Evolutionary conservation across 768 basidiomycete genomes (phyloP), one percentile per base, ranked within the genome.

Genomic region (Termitomyces heimii): DNA sequence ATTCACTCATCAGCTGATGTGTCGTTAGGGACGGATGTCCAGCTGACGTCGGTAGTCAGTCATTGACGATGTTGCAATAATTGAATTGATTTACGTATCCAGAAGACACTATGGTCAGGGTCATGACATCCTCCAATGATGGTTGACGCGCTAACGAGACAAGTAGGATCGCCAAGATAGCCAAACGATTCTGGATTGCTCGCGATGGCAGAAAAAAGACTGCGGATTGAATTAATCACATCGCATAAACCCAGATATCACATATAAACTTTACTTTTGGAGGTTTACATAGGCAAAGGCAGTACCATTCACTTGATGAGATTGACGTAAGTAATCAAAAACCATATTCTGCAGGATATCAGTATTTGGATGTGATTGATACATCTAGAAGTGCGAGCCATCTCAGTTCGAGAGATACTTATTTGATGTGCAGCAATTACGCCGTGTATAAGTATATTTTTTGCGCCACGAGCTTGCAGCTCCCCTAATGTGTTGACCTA

Each of bases 361-460:
- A 4, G 63, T 70, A 28, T 69, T 65, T 8, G 66, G 48, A 53
- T 70, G 67, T 22, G 65, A 64, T 44, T 62, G 65, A 61, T 70
- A 70, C 69, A 71, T 70, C 68, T 71, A 40, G 31, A n/a, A 43
- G 8, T 43, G 29, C n/a, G 47, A 12, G 26, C 16, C 18, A 9
- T 53, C 24, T 40, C 35, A 54, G 37, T 29, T 22, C 1, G 28
- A 43, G 13, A 31, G 24, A 7, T 18, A 3, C 2, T 1, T n/a
- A 20, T 28, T n/a, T 13, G 26, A 1, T 28, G 26, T 29, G 18
- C 37, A 52, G 18, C 24, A 39, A 62, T 22, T 42, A 68, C 69
- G 39, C 68, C 66, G 44, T 71, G 70, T n/a, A 71, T 66, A 8
- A 70, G 52, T 44, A 71, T 66, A 53, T 71, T 71, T 43, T 60